These are phyloP conservation scores for Gracilaria domingensis DNA, from an alignment of 23 red algal species.

Conservation along the genomic window DNA sequence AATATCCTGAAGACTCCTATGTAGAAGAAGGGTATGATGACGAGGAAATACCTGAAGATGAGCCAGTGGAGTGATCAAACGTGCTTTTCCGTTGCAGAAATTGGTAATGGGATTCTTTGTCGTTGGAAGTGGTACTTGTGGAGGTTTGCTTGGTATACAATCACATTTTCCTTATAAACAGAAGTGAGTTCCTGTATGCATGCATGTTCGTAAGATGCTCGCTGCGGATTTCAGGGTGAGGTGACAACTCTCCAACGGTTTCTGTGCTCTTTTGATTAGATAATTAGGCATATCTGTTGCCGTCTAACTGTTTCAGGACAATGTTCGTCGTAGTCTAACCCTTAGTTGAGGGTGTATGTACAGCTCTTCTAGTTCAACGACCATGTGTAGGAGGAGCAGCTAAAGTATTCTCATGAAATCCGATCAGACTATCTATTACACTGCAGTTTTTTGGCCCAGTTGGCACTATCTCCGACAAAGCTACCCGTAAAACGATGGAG, in stretches of 20 bases:
- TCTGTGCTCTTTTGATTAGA: background rate
- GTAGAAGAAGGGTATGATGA: conserved; percentile 57
- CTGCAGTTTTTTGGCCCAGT: background rate
- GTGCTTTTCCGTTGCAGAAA: background rate
- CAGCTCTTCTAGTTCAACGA: background rate
- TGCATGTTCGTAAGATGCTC: background rate
- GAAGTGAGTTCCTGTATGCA: conserved; percentile 23
- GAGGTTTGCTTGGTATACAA: conserved; percentile 21
- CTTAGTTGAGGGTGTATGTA: background rate
- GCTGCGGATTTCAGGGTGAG: background rate
- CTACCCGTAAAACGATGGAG: too few species aligned
- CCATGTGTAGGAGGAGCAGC: background rate
- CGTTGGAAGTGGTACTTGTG: conserved; percentile 7
- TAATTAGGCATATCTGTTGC: background rate
- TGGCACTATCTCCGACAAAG: too few species aligned
- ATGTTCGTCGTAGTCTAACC: background rate
- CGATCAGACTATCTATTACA: background rate
- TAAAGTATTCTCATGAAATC: background rate
- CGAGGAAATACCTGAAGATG: conserved; percentile 30
- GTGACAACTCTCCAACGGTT: background rate
- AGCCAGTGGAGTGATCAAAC: conserved; percentile 51
- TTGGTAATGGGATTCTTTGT: conserved; percentile 27
- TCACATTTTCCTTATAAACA: conserved; percentile 13
- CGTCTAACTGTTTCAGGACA: background rate
- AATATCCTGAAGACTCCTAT: conserved; percentile 34